Base-by-base conservation (phyloP, 1,284 basidiomycete species). In the Cryptococcus sp. region DNA sequence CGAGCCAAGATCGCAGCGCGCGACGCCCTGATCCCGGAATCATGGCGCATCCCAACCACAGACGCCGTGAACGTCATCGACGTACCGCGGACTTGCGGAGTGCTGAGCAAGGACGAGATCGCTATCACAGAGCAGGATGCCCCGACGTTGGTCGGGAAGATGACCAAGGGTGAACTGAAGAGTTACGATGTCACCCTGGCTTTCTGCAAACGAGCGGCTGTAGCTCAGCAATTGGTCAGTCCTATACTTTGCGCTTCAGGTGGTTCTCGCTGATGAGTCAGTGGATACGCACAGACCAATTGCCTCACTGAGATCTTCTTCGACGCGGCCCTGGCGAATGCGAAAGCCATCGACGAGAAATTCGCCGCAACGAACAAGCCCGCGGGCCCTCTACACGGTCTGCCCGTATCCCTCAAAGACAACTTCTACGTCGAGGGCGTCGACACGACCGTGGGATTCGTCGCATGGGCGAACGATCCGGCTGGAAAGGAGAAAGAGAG, bases 181-280 rank as follows among this genome's bases (percentile, higher is more conserved):
- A 64, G 64, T n/a, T 64, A 68, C 48, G 67, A 63, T 13, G 72
- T 76, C n/a, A 62, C 48, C n/a, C 47, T 44, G 42, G 77, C 90
- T 0, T 91, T 88, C 74, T 86, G 85, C 73, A 91, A 92, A 79
- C 82, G 90, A 20, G 88, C 90, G 0, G 82, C 89, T 50, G 78
- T 92, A 51, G 90, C 91, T 0, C 90, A 92, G 59, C 91, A 92
- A 72, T 76, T 90, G 15, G 90, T 90, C 60, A 71, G 87, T 80
- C 5, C 42, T 27, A 15, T 16, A 39, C 35, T 10, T 40, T 35
- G 5, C 5, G 42, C 46, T 15, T 16, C 27, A 35, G 6, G 45
- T 38, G 8, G 13, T 54, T 38, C 20, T n/a, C 35, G 17, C 0
- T 22, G 50, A 8, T 16, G 39, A 35, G 4, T 44, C 25, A 45